Evolutionary conservation across 495 filamentous ascomycete genomes (phyloP), one percentile per base, ranked within the genome.

Genomic region (Staphylotrichum tortipilum): DNA sequence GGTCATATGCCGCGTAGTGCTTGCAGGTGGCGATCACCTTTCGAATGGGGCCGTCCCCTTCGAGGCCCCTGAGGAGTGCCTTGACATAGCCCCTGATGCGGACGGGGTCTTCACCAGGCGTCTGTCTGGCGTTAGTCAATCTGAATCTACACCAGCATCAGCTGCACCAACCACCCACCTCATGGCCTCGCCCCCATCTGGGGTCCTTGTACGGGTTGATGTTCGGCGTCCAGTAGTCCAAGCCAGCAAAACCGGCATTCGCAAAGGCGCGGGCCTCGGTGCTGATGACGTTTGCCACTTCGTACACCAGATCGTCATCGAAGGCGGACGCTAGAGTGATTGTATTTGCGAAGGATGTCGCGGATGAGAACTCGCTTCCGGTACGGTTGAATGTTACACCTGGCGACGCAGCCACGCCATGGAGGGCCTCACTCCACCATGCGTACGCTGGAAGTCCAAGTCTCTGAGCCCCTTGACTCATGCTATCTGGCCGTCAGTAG

Each of bases 231-330:
- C 80, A 88, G 45, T 68, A 78, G 56, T 86, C 78, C 3, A 86
- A 62, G 0, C 78, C 77, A 30, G 71, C 72, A 15, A 70, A 61
- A 11, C 76, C 77, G 9, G 48, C 72, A 47, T 88, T 88, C 59
- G 69, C 81, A 60, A 81, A 86, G 2, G 82, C 82, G n/a, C 83
- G 69, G 10, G 77, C 80, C 60, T 88, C 81, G 7, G 74, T 85
- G 14, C 72, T 71, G 26, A 86, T 76, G 39, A 62, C 54, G 8
- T 49, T 48, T 7, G 52, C 76, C 29, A 78, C 65, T n/a, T 61
- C 26, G 18, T 64, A 29, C 7, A 78, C 59, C 10, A 78, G 60
- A 4, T 60, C 59, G 31, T 77, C 69, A 56, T 79, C 69, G 44
- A 79, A 76, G 7, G 75, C 63, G 0, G 76, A 66, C 1, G 62